Evolutionary conservation across 2,329 filamentous ascomycete genomes (phyloP), one percentile per base, ranked within the genome.

Genomic region (Colletotrichum magnum): DNA sequence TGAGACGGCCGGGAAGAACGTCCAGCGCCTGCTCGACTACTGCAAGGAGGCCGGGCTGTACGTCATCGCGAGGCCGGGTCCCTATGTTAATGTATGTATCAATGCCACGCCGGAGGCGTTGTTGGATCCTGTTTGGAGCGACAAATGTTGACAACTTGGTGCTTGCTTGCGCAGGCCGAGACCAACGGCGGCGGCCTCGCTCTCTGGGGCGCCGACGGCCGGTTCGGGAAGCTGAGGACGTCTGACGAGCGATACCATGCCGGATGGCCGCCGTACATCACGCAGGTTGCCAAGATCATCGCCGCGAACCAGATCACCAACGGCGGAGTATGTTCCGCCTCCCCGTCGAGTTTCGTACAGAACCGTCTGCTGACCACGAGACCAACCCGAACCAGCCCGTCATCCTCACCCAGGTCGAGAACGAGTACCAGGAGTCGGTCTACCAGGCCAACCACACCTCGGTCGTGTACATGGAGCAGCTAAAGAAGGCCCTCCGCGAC

Each of bases 271-370:
- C 66, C 66, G 9, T 68, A 54, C 72, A 84, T 88, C 69, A 77
- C 83, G 16, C 81, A 87, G 28, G 84, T 93, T 65, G 86, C 85
- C 26, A 83, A 84, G 26, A 89, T 90, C 9, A 91, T 97, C 72
- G 92, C 93, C 4, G 88, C 90, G 61, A 90, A 89, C 1, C 93
- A 96, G 74, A 95, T 97, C 75, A 95, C 93, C 1, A 93, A 95
- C 59, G 93, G 92, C 0, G 94, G 94, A 0, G 66, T 68, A 39
- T 9, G 54, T 59, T 78, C n/a, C 82, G 82, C 28, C 87, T 82
- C 79, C 80, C 85, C 24, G 72, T 74, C 5, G 74, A 82, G 60
- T 79, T 87, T 28, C n/a, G 21, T 84, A 84, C 16, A 75, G 84
- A 87, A 48, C 82, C 88, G 64, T 82, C 81, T 2, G 79, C 77